Evolutionary conservation across 768 basidiomycete genomes (phyloP).

Genomic region (Termitomyces sp.): DNA sequence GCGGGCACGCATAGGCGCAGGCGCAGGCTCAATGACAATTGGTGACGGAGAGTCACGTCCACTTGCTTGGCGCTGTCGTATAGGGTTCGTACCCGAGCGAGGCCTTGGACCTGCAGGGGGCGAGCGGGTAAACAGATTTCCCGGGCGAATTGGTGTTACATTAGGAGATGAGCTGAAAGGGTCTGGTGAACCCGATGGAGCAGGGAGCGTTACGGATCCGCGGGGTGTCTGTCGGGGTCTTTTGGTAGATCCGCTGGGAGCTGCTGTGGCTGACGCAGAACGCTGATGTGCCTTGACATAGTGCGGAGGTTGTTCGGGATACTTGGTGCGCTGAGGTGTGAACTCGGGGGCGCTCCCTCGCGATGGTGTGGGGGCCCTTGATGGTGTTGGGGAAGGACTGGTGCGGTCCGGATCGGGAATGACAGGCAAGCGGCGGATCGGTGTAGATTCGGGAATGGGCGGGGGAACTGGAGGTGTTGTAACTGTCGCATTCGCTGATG

Average conservation of each 20-base stretch:
- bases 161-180: conserved; percentile 7
- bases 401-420: conserved; percentile 10
- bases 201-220: conserved; percentile 4
- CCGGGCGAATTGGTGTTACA: conserved; percentile 11
- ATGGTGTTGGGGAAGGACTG: conserved; percentile 3
- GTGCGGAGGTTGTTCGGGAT: not conserved
- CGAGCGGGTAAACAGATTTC: conserved; percentile 10
- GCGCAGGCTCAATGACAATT: conserved; percentile 13
- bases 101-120: conserved; percentile 20
- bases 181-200: conserved; percentile 11
- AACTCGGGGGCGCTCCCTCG: conserved; percentile 1
- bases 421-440: conserved; percentile 18
- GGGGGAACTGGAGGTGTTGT: not conserved
- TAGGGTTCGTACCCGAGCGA: conserved; percentile 13
- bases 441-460: conserved; percentile 4
- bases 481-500: conserved; percentile 1
- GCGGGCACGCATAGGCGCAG: conserved; percentile 1
- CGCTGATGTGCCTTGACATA: not conserved
- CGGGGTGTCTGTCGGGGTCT: conserved; percentile 3
- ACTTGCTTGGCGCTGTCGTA: not conserved
- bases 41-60: conserved; percentile 10
- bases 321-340: not conserved
- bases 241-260: not conserved
- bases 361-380: conserved; percentile 1
- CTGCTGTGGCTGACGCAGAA: not conserved